phyloP scores from a whole-genome alignment of 2,329 filamentous ascomycete species.

The Colletotrichum sojae region DNA sequence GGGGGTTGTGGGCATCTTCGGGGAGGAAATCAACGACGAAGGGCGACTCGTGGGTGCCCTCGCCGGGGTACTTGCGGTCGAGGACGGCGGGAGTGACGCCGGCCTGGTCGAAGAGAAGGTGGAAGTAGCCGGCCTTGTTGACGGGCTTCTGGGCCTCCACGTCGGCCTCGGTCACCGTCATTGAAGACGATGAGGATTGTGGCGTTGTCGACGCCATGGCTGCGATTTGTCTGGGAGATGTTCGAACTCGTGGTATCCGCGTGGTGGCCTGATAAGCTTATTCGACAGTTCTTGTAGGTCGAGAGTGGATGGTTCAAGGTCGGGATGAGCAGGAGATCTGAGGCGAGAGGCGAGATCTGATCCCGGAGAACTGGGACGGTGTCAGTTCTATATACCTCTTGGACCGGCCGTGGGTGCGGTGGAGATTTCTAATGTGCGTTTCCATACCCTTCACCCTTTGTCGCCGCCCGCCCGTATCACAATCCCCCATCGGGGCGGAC shows the following conservation, averaged over 20 bases:
- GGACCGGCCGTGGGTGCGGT: constrained; percentile 15
- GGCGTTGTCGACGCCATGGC: constrained; percentile 42
- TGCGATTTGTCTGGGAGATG: neutral
- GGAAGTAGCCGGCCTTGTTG: constrained; percentile 61
- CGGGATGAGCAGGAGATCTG: constrained; percentile 27
- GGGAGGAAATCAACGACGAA: constrained; percentile 75
- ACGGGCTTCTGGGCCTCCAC: constrained; percentile 56
- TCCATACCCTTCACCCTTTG: constrained; percentile 37
- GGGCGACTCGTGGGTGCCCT: constrained; percentile 74
- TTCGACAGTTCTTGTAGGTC: constrained; percentile 15
- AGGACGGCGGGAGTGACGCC: constrained; percentile 71
- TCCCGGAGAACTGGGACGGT: constrained; percentile 26
- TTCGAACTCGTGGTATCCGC: constrained; percentile 1
- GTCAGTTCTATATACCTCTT: constrained; percentile 30
- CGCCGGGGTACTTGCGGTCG: constrained; percentile 68
- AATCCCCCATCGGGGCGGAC: constrained; percentile 24
- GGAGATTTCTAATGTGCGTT: constrained; percentile 31
- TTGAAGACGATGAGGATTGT: constrained; percentile 48
- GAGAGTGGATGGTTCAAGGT: constrained; percentile 7
- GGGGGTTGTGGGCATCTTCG: constrained; percentile 75
- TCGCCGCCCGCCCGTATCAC: constrained; percentile 26
- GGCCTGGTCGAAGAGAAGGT: constrained; percentile 69
- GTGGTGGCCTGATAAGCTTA: constrained; percentile 25
- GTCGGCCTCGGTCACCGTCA: constrained; percentile 55
- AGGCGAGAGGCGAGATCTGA: constrained; percentile 29